Conservation (phyloP, 2,329 filamentous ascomycete genomes). For the Zymoseptoria ardabiliae region DNA sequence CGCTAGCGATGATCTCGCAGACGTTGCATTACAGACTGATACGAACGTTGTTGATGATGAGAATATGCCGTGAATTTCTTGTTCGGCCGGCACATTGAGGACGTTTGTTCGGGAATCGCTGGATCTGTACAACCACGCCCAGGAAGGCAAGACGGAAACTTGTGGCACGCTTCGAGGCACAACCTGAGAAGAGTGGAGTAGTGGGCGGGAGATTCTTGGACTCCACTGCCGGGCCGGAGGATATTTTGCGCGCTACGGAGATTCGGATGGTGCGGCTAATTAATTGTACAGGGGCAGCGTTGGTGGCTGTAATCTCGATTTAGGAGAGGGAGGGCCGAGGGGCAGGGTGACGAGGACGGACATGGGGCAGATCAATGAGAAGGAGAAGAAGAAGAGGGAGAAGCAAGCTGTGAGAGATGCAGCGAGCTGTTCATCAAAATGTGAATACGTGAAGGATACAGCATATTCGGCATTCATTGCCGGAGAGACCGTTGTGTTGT, state of each 20-base stretch:
- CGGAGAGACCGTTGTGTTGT: neutral
- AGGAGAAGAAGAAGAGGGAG: too few relatives aligned
- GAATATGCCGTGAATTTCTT: neutral
- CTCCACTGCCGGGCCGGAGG: neutral
- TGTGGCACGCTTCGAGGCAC: too few relatives aligned
- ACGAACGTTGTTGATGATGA: neutral
- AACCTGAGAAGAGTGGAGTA: neutral
- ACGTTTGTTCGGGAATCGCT: neutral
- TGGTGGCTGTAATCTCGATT: neutral
- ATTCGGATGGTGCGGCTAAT: neutral
- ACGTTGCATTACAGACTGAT: too few relatives aligned
- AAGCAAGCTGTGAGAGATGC: neutral
- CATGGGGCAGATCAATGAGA: neutral
- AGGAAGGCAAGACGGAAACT: too few relatives aligned
- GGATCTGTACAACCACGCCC: too few relatives aligned
- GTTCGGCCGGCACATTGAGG: neutral
- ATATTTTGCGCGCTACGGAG: neutral
- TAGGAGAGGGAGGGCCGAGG: neutral
- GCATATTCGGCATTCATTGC: neutral
- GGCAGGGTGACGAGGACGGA: neutral
- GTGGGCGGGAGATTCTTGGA: neutral
- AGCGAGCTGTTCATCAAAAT: neutral
- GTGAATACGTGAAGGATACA: neutral
- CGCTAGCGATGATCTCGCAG: too few relatives aligned
- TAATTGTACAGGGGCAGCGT: neutral